Evolutionary conservation across 163 green algal genomes (phyloP), one percentile per base, ranked within the genome.

Genomic region (Prototheca cutis): DNA sequence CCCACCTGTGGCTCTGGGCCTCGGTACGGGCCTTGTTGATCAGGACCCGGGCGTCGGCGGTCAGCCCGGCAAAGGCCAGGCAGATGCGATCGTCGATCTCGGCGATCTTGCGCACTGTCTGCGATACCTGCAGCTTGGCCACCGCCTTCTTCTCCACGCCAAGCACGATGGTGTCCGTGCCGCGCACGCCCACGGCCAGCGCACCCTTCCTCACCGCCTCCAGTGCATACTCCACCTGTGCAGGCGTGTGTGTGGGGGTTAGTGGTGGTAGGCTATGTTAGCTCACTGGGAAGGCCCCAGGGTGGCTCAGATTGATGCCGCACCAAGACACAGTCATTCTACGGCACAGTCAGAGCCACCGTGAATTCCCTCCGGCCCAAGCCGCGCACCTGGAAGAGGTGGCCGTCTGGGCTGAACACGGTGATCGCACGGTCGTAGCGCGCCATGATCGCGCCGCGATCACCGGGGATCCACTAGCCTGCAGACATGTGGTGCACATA

Each of bases 341-440:
- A n/a, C n/a, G n/a, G n/a, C n/a, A n/a, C n/a, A n/a, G n/a, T n/a
- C n/a, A n/a, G n/a, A n/a, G n/a, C n/a, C n/a, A n/a, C n/a, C n/a
- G n/a, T n/a, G n/a, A n/a, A n/a, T n/a, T n/a, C n/a, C n/a, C n/a
- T n/a, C n/a, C n/a, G n/a, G n/a, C n/a, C n/a, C n/a, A n/a, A n/a
- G n/a, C n/a, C n/a, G n/a, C 85, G 59, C 74, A 63, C 68, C 51
- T 77, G 70, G 28, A 77, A 98, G 67, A 99, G 73, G 65, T 99
- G 93, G 2, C 93, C 93, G 71, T 99, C 93, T 4, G 93, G 93
- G 7, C 76, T 91, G 73, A 99, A 99, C 8, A 99, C 93, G 4
- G 84, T 97, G 71, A 97, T 97, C 32, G 89, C 90, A 45, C 89
- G 72, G 65, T 96, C 89, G 64, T 96, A 96, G 31, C 79, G 77